Conservation (phyloP, 106 monocot genomes). For the Triglochin maritima region DNA sequence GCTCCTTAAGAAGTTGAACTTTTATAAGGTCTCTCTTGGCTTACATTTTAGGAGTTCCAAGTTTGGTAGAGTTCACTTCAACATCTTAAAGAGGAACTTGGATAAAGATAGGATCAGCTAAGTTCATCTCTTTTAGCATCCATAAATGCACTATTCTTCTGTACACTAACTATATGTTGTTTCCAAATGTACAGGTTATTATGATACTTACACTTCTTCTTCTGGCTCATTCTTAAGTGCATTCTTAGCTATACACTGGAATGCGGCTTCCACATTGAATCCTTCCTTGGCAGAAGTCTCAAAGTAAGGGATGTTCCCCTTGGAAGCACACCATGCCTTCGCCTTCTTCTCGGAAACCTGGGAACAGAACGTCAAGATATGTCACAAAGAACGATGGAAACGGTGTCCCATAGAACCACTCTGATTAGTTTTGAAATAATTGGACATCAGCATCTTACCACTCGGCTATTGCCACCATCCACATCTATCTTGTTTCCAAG, state of each 20-base stretch:
- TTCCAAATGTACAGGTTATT: no score
- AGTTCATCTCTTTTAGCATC: no score
- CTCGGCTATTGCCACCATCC: slow-evolving; percentile 82
- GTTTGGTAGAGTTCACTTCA: no score
- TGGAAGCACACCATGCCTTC: slow-evolving; percentile 78
- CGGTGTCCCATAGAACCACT: background rate
- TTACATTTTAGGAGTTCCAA: no score
- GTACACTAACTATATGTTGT: no score
- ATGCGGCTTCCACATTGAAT: slow-evolving; percentile 83
- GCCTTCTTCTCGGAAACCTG: slow-evolving; percentile 93
- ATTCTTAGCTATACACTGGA: slow-evolving; percentile 62
- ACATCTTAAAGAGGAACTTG: no score
- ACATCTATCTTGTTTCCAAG: slow-evolving; percentile 89
- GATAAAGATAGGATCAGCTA: no score
- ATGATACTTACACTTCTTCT: slow-evolving; percentile 64
- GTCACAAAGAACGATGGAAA: background rate
- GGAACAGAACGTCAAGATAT: background rate
- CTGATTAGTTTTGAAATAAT: background rate
- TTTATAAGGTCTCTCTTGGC: no score
- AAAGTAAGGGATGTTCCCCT: slow-evolving; percentile 85
- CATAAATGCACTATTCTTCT: no score
- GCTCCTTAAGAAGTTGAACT: no score
- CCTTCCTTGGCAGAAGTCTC: slow-evolving; percentile 94
- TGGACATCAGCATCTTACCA: slow-evolving; percentile 27
- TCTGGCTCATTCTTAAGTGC: slow-evolving; percentile 84